phyloP scores from a whole-genome alignment of 306 rosid genomes.

The Begonia masoniana region DNA sequence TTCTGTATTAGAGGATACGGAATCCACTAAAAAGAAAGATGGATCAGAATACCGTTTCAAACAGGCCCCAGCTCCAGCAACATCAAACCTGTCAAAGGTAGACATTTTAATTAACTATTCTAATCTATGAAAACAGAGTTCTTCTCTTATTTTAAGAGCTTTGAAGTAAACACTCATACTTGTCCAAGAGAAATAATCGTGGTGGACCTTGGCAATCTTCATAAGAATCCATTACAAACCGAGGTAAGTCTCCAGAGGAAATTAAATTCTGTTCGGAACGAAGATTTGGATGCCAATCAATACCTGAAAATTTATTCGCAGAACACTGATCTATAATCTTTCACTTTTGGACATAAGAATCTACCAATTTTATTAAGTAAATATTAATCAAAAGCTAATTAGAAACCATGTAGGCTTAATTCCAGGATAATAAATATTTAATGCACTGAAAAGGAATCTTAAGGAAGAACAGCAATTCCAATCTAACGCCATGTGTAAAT shows the following conservation, averaged over 20 bases:
- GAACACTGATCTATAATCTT: background rate
- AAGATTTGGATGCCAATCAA: constrained; percentile 85
- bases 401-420: no score
- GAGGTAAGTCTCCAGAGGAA: constrained; percentile 75
- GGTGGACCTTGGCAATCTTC: constrained; percentile 96
- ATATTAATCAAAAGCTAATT: no score
- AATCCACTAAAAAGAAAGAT: constrained; percentile 60
- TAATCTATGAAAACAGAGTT: no score
- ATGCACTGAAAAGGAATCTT: no score
- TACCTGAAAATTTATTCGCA: constrained; percentile 42
- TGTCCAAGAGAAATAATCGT: constrained; percentile 78
- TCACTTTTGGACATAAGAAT: no score
- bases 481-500: no score
- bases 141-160: background rate
- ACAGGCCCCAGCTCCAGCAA: constrained; percentile 97
- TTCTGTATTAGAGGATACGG: constrained; percentile 21
- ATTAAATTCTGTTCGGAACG: constrained; percentile 49
- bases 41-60: constrained; percentile 95
- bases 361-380: no score
- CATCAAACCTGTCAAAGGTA: constrained; percentile 70
- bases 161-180: constrained; percentile 35
- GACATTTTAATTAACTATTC: constrained; percentile 9
- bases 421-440: no score
- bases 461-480: no score
- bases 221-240: constrained; percentile 90